Base-by-base conservation (phyloP, 1,139 yeast species). In the Trichomonascaceae sp. region DNA sequence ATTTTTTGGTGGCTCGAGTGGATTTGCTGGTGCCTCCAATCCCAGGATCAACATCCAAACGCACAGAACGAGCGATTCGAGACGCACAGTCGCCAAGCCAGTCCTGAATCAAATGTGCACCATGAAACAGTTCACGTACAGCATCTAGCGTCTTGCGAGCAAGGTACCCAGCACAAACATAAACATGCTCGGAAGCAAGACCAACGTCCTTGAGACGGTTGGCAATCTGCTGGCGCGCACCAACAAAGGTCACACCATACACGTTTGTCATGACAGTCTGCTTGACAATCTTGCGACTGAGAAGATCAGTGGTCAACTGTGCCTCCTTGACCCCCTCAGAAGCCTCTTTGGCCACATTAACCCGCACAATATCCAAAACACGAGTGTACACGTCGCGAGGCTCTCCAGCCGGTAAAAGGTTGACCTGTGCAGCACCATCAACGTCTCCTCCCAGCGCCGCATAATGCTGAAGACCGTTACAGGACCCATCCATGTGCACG, bases 251-350 rank as follows among this genome's bases (percentile, higher is more conserved):
- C 9, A 89, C 99, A 47, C 99, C 99, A 53, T 92, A 89, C 29
- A 89, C 99, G 49, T 85, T 87, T 1, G 99, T 89, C 99, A 89
- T 89, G 20, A 89, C 98, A 0, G 98, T 84, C 57, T 89, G 97
- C 55, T 89, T 89, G 32, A 89, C 94, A 31, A 89, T 78, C 54
- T 87, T 87, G 49, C 99, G 71, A 16, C 77, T 70, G 41, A 89
- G 71, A 43, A 74, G 69, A 35, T 77, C 82, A 40, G 69, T 64
- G 17, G 76, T 60, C 36, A 64, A 57, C 9, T 54, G 42, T 1
- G 89, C 89, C 39, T 60, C 52, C 29, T 59, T 64, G 37, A 60
- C 66, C 43, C 70, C 84, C 11, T 64, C 62, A 11, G 51, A 71
- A 2, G 76, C 81, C 32, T 79, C 93, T 9, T 56, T 56, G 27